These are phyloP conservation scores for Vanilla planifolia DNA, from an alignment of 106 monocot genomes.

Conservation along the genomic window DNA sequence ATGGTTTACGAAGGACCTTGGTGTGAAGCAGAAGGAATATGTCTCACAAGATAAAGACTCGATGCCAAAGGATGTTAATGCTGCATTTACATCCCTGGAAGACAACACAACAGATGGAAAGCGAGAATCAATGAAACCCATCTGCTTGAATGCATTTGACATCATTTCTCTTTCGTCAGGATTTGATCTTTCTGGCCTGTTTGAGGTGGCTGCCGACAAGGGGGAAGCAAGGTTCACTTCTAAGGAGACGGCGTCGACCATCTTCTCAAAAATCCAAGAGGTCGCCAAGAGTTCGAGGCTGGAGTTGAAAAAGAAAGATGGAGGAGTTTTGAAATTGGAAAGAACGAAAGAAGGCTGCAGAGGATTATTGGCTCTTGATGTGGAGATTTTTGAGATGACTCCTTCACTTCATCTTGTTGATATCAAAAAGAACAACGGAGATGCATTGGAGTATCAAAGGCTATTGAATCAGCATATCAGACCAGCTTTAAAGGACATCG, in stretches of 20 bases:
- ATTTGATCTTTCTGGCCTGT: conserved; percentile 26
- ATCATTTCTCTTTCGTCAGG: conserved; percentile 36
- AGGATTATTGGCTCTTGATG: conserved; percentile 21
- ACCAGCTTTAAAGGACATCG: conserved; percentile 17
- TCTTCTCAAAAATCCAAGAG: conserved; percentile 24
- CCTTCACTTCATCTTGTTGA: conserved; percentile 23
- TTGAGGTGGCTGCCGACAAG: conserved; percentile 11
- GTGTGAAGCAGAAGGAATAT: conserved; percentile 6
- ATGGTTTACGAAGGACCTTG: conserved; percentile 30
- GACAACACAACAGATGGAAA: not conserved
- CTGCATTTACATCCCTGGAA: conserved; percentile 5
- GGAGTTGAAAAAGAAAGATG: conserved; percentile 32
- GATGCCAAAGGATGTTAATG: conserved; percentile 6
- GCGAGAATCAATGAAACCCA: conserved; percentile 12
- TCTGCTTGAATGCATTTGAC: conserved; percentile 30
- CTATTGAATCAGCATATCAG: conserved; percentile 19
- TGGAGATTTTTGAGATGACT: conserved; percentile 27
- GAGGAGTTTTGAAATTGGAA: conserved; percentile 28
- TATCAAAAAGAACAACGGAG: conserved; percentile 24
- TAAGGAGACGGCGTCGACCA: conserved; percentile 1
- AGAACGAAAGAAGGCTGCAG: conserved; percentile 14
- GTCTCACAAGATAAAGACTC: conserved; percentile 5
- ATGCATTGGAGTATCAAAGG: conserved; percentile 30
- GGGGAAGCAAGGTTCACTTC: conserved; percentile 23
- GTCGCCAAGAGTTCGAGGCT: conserved; percentile 16